phyloP scores from a whole-genome alignment of 2,329 filamentous ascomycete genomes.

The Rutstroemia sp. region DNA sequence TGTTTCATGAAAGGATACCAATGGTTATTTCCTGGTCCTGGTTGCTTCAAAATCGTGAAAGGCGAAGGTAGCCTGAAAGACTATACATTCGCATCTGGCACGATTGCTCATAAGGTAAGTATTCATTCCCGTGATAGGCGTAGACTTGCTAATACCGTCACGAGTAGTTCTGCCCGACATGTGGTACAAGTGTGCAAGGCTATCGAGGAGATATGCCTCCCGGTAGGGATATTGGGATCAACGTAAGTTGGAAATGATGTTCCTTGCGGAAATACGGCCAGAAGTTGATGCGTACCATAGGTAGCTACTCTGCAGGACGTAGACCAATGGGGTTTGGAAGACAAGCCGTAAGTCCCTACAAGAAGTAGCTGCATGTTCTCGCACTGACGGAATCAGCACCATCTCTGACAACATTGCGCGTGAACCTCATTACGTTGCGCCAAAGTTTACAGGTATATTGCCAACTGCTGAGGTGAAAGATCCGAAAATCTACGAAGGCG shows the following conservation, averaged over 20 bases:
- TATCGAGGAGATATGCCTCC: conserved; percentile 25
- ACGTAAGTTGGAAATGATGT: conserved; percentile 29
- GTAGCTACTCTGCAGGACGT: conserved; percentile 15
- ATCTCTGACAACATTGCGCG: conserved; percentile 15
- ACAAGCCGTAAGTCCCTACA: conserved; percentile 8
- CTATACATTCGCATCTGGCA: conserved; percentile 38
- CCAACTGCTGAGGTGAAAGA: conserved; percentile 13
- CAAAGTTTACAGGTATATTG: conserved; percentile 9
- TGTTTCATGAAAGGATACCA: conserved; percentile 45
- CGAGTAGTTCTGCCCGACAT: conserved; percentile 43
- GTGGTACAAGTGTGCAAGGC: conserved; percentile 38
- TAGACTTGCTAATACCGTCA: background rate
- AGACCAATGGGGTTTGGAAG: conserved; percentile 14
- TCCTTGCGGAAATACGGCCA: background rate
- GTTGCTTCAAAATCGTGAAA: conserved; percentile 39
- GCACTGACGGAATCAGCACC: background rate
- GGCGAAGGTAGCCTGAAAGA: conserved; percentile 36
- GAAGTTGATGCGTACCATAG: conserved; percentile 3
- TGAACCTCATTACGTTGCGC: conserved; percentile 14
- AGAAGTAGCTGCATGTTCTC: background rate
- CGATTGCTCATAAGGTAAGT: conserved; percentile 36
- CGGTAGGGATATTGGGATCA: conserved; percentile 33
- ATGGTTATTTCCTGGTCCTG: conserved; percentile 30
- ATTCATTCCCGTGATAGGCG: background rate
- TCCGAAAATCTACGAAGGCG: conserved; percentile 18